Evolutionary conservation across 805 yeast species (phyloP), one percentile per base, ranked within the genome.

Genomic region (Myxozyma nipponensis): DNA sequence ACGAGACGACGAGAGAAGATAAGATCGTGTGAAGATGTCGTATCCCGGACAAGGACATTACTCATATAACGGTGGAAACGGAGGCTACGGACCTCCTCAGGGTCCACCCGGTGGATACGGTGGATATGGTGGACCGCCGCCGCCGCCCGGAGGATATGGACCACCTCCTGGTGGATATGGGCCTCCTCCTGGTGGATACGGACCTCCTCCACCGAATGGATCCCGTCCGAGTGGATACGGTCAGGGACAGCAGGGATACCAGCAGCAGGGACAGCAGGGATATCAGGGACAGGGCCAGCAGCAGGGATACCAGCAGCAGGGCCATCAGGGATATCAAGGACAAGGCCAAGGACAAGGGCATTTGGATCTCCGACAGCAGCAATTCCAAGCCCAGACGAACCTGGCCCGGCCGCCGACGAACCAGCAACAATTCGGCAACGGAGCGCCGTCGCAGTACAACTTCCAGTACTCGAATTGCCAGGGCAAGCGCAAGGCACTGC

Each of bases 401-500:
- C 25, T 53, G 43, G 17, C 47, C n/a, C 41, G 39, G 3, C 66
- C 69, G 3, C 61, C 69, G 9, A 42, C 58, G 17, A 49, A 45
- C 9, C 54, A 58, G 52, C 75, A 70, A 47, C 49, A 57, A 37
- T 67, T 64, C 54, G 69, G 67, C 23, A 32, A 47, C n/a, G 63
- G 63, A 17, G 59, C 59, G 21, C 61, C 54, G 44, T 61, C 60
- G 24, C 63, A 63, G 34, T 62, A 65, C 60, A 72, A 70, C 18
- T 77, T 70, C 61, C 82, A 80, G 63, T 82, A 82, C 66, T 83
- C 91, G 9, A 76, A 79, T 60, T 83, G 90, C 71, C 69, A 77
- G 3, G 95, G 95, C 13, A 72, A 74, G 30, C 77, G 81, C 54
- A 87, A 86, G 67, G 95, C 95, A 1, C 65, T 87, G 47, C 63